phyloP scores from a whole-genome alignment of 208 protist genomes.

The Trypanosoma boissoni region DNA sequence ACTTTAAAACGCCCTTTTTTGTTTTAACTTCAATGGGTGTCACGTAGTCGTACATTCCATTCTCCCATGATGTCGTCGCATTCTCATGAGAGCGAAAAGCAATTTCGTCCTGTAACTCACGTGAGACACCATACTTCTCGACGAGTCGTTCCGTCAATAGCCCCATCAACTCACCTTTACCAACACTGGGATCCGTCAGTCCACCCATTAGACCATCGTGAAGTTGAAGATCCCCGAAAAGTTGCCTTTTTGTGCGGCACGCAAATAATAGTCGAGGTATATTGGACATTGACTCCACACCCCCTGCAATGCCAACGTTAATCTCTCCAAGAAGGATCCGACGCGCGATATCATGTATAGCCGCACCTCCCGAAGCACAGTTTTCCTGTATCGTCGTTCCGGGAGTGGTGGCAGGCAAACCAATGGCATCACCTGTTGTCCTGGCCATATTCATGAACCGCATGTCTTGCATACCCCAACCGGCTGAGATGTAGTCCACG shows the following conservation, averaged over 20 bases:
- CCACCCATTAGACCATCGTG: constrained; percentile 53
- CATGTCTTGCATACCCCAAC: constrained; percentile 50
- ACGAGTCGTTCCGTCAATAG: constrained; percentile 79
- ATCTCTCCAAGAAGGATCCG: constrained; percentile 50
- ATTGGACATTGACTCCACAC: constrained; percentile 67
- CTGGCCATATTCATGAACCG: constrained; percentile 59
- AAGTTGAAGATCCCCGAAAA: constrained; percentile 56
- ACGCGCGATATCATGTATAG: constrained; percentile 58
- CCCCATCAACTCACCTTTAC: constrained; percentile 60
- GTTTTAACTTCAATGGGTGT: constrained; percentile 73
- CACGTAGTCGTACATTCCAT: constrained; percentile 89
- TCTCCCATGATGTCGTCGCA: constrained; percentile 62
- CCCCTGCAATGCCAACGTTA: constrained; percentile 47
- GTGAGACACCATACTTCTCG: constrained; percentile 83
- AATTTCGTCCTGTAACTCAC: constrained; percentile 91
- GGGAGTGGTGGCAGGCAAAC: constrained; percentile 40
- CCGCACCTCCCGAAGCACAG: constrained; percentile 54
- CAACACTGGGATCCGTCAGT: constrained; percentile 42
- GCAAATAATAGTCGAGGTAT: constrained; percentile 47
- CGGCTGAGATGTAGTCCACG: constrained; percentile 55
- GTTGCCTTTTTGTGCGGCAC: constrained; percentile 39
- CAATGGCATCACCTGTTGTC: constrained; percentile 32
- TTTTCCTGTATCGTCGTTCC: constrained; percentile 66
- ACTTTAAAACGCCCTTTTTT: constrained; percentile 40
- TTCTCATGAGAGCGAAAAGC: constrained; percentile 89